Evolutionary conservation across 164 flowering plant species (phyloP).

Genomic region (Umbellularia californica): DNA sequence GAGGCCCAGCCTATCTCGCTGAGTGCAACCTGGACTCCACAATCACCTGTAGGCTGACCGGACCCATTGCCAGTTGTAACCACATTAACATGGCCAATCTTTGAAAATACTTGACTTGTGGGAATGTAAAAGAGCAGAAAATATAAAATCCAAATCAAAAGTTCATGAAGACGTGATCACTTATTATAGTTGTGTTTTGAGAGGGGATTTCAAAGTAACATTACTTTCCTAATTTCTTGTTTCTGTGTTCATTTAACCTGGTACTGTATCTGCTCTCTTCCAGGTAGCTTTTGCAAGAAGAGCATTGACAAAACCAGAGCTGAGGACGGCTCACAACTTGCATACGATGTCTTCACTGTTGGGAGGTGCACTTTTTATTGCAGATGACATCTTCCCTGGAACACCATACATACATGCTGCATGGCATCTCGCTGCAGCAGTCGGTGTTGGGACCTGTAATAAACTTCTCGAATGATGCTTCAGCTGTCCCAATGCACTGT

Average conservation of each 20-base stretch:
- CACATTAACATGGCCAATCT: no score
- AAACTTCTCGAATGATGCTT: slow-evolving; percentile 59
- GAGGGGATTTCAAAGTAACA: no score
- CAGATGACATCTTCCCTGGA: slow-evolving; percentile 72
- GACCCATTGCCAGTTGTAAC: no score
- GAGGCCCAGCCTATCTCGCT: no score
- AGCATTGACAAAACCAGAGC: slow-evolving; percentile 69
- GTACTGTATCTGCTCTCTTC: background rate
- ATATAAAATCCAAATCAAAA: no score
- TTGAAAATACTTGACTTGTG: no score
- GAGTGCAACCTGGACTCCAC: no score
- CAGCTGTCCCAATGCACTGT: background rate
- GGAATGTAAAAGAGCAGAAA: no score
- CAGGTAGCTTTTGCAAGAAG: slow-evolving; percentile 89
- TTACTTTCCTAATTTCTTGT: background rate
- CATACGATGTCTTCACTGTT: slow-evolving; percentile 79
- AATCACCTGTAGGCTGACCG: no score
- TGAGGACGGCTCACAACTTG: slow-evolving; percentile 63
- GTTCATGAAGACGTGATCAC: no score
- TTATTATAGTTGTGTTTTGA: no score
- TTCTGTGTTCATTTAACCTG: background rate
- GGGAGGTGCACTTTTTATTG: slow-evolving; percentile 80
- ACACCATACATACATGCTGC: slow-evolving; percentile 91
- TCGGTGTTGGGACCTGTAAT: slow-evolving; percentile 84
- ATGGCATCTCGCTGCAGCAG: slow-evolving; percentile 98